Evolutionary conservation across 352 stramenopile species (phyloP).

Genomic region (Globisporangium abappressorium): DNA sequence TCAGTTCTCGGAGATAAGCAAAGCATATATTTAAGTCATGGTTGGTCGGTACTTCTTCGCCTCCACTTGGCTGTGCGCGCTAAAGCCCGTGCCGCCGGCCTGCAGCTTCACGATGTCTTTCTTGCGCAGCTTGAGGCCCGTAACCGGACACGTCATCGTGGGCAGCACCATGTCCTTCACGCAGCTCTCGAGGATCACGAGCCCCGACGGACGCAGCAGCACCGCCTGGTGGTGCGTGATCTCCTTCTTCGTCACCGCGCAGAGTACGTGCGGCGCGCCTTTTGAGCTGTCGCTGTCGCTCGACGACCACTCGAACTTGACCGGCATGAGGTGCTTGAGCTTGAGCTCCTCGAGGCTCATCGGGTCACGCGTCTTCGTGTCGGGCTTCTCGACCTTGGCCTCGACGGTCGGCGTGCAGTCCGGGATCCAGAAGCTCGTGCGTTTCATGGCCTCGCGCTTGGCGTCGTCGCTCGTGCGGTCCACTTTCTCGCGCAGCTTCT

Average conservation of each 20-base stretch:
- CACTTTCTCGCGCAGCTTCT: conserved; percentile 73
- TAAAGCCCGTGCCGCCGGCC: conserved; percentile 73
- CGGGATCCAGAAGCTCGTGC: conserved; percentile 85
- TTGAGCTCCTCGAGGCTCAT: conserved; percentile 85
- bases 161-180: conserved; percentile 83
- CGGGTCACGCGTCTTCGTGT: conserved; percentile 74
- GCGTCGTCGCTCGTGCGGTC: conserved; percentile 68
- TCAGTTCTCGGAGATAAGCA: conserved; percentile 40
- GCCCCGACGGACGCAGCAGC: conserved; percentile 71
- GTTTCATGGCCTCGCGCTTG: conserved; percentile 76
- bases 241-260: conserved; percentile 79
- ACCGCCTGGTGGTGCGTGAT: conserved; percentile 78
- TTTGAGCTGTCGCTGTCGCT: conserved; percentile 20
- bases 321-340: conserved; percentile 85
- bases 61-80: conserved; percentile 82
- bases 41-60: conserved; percentile 84
- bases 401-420: conserved; percentile 71
- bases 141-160: conserved; percentile 83
- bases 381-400: conserved; percentile 45
- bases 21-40: conserved; percentile 72
- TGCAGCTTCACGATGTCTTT: conserved; percentile 85
- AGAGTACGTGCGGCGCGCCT: conserved; percentile 47
- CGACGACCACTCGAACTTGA: conserved; percentile 79
- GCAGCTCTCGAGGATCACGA: conserved; percentile 78
- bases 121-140: conserved; percentile 81